Evolutionary conservation across 1,139 yeast species (phyloP).

Genomic region (Diutina sp.): DNA sequence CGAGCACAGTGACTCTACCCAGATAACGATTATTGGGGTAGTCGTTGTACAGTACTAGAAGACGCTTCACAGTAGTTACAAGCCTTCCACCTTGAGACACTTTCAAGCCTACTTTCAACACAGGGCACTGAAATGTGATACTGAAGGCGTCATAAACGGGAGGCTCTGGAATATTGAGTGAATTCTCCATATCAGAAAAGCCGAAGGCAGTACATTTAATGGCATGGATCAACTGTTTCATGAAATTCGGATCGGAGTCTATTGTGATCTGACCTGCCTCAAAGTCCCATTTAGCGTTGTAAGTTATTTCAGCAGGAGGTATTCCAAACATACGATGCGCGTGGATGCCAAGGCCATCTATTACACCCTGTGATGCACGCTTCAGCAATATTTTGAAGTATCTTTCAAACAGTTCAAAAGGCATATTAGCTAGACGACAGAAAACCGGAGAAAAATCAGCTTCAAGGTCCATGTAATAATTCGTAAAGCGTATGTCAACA

Average conservation of each 20-base stretch:
- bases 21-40: slow-evolving; percentile 59
- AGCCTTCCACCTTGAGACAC: slow-evolving; percentile 11
- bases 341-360: slow-evolving; percentile 59
- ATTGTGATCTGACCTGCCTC: slow-evolving; percentile 46
- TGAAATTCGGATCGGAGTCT: slow-evolving; percentile 36
- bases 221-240: slow-evolving; percentile 32
- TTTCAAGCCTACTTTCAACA: slow-evolving; percentile 14
- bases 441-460: slow-evolving; percentile 39
- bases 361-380: slow-evolving; percentile 26
- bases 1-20: slow-evolving; percentile 32
- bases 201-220: slow-evolving; percentile 44
- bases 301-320: slow-evolving; percentile 82
- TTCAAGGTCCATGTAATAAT: slow-evolving; percentile 81
- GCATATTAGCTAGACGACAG: not conserved
- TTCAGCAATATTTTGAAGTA: not conserved
- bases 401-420: not conserved
- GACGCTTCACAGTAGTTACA: slow-evolving; percentile 17
- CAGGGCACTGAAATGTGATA: slow-evolving; percentile 34
- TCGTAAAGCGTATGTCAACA: slow-evolving; percentile 74
- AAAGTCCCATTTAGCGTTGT: slow-evolving; percentile 83
- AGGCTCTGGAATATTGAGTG: slow-evolving; percentile 44
- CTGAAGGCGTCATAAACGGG: slow-evolving; percentile 58
- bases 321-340: slow-evolving; percentile 90
- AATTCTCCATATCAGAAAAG: slow-evolving; percentile 63
- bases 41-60: slow-evolving; percentile 48